phyloP scores from a whole-genome alignment of 78 protist species.

The Dictyostelium discoideum region DNA sequence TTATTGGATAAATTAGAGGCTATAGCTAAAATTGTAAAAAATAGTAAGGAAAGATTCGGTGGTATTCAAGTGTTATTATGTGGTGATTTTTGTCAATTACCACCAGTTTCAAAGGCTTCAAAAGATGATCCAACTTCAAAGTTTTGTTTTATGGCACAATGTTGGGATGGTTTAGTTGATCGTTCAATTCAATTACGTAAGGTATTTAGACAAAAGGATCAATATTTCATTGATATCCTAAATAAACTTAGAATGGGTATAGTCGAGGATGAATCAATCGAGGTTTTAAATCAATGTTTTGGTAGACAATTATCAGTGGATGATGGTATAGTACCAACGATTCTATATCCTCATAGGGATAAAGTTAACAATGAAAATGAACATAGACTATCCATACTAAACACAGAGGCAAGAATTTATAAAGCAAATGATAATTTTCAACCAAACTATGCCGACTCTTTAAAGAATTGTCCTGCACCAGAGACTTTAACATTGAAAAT shows the following conservation, averaged over 20 bases:
- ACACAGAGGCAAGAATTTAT: background rate
- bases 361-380: constrained; percentile 42
- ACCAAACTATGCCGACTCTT: background rate
- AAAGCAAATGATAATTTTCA: constrained; percentile 14
- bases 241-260: constrained; percentile 71
- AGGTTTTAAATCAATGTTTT: background rate
- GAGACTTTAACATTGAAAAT: constrained; percentile 14
- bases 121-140: background rate
- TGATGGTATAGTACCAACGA: constrained; percentile 77
- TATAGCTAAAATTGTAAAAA: constrained; percentile 60
- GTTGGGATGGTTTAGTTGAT: constrained; percentile 36
- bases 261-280: background rate
- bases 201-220: constrained; percentile 76
- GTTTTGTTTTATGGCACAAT: constrained; percentile 64
- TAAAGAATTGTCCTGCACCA: constrained; percentile 26
- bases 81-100: constrained; percentile 94
- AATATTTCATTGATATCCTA: constrained; percentile 26
- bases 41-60: constrained; percentile 84
- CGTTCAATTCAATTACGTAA: background rate
- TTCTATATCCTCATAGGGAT: constrained; percentile 30
- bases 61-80: constrained; percentile 89
- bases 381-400: background rate
- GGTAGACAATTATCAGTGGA: background rate
- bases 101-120: constrained; percentile 78
- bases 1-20: constrained; percentile 87